A percentile compares a stretch with the other conserved stretches of the same genome.
These are phyloP conservation scores for Trichoderma parareesei DNA, from an alignment of 495 filamentous ascomycete genomes.

Conservation along the genomic window DNA sequence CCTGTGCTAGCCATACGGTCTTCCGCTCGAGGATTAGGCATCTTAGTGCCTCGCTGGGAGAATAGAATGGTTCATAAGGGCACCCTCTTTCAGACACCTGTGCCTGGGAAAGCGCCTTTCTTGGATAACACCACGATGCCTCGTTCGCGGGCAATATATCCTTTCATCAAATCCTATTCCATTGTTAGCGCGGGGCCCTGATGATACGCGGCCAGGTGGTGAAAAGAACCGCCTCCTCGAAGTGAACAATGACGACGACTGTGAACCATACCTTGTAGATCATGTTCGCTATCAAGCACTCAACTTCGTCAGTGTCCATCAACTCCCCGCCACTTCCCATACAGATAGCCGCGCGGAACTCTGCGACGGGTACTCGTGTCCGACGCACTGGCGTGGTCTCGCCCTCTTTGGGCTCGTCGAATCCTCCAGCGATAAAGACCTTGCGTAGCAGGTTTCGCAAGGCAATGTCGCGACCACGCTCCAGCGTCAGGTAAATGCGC, in stretches of 20 bases:
- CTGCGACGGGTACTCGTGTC: conserved; percentile 69
- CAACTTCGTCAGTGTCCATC: conserved; percentile 85
- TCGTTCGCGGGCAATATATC: conserved; percentile 87
- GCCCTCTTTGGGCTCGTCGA: conserved; percentile 61
- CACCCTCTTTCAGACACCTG: conserved; percentile 46
- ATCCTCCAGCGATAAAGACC: conserved; percentile 75
- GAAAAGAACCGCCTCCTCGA: background rate
- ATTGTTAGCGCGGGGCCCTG: conserved; percentile 14
- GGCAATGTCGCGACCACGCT: conserved; percentile 83
- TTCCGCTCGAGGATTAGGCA: background rate
- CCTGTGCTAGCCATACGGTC: background rate
- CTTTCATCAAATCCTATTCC: conserved; percentile 81
- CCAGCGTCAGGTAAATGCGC: conserved; percentile 91
- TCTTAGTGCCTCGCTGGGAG: background rate
- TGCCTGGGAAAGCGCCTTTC: conserved; percentile 88
- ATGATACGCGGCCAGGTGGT: conserved; percentile 9
- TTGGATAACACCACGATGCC: conserved; percentile 88
- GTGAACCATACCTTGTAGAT: conserved; percentile 77
- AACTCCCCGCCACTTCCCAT: conserved; percentile 48
- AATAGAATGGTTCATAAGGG: too few species aligned
- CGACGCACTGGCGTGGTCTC: conserved; percentile 51
- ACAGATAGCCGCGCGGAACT: conserved; percentile 59
- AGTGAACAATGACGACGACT: background rate
- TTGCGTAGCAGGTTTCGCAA: conserved; percentile 84
- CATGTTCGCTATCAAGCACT: conserved; percentile 87